Evolutionary conservation across 2,329 filamentous ascomycete genomes (phyloP), one percentile per base, ranked within the genome.

Genomic region (Huntiella omanensis): DNA sequence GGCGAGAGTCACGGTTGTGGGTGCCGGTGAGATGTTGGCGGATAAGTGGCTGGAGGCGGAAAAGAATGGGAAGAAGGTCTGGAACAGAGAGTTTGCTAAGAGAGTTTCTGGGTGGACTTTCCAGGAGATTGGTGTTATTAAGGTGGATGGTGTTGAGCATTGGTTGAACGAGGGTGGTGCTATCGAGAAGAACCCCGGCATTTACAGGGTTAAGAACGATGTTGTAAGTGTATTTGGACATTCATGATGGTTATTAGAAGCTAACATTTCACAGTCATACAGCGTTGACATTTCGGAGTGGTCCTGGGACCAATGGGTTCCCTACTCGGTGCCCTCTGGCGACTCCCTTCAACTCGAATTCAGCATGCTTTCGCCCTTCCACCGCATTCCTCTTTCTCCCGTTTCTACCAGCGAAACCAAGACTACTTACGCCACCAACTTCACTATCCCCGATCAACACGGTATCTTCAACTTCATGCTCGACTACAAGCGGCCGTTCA

Each of bases 381-480:
- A 95, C 66, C 87, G 91, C 37, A 71, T 96, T 33, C 69, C 77
- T 50, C 77, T 98, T 32, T 56, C 65, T 6, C 72, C 75, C 11
- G 60, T 68, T 7, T 62, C 64, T 32, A 68, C 68, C 19, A 80
- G 77, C 1, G 62, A 69, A 46, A 78, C 83, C 55, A 76, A 77
- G 52, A 79, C 83, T 43, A 71, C 82, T 51, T 98, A 80, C 68
- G 71, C 72, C 52, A 71, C 74, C 40, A 71, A 74, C 17, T 95
- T 98, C 64, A 81, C 71, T 52, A 73, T 88, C 3, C 91, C 91
- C 4, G 91, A 98, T 61, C 91, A 98, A 64, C 91, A 98, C 66
- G 91, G 91, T 59, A 95, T 98, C 64, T 98, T 96, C 73, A 93
- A 93, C 67, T 96, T 98, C 73, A 77, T 80, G 59, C 73, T 96